Conservation (phyloP, 257 asterid genomes). For the Solanum piurae region DNA sequence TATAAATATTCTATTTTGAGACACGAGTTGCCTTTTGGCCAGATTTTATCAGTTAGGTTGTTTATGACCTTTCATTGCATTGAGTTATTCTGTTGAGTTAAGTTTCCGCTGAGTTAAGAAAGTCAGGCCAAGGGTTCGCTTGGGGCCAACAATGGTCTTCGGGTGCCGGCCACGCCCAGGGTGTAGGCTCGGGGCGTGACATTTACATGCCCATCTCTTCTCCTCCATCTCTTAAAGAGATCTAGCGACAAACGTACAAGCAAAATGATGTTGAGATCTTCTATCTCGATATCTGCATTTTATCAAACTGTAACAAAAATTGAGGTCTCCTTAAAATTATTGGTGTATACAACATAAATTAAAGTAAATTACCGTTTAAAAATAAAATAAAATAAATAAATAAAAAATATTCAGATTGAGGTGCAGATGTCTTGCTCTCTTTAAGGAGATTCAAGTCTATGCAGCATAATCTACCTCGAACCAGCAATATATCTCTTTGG, state of each 20-base stretch:
- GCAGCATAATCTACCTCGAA: neutral
- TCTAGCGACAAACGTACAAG: neutral
- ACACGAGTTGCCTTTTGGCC: too few relatives aligned
- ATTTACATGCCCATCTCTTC: neutral
- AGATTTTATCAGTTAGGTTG: too few relatives aligned
- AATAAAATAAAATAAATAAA: too few relatives aligned
- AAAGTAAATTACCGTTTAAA: too few relatives aligned
- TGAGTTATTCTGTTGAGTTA: too few relatives aligned
- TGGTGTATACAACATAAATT: neutral
- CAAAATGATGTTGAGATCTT: neutral
- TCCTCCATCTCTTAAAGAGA: neutral
- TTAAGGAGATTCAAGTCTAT: neutral
- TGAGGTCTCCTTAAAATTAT: neutral
- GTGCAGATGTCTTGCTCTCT: neutral
- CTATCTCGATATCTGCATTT: neutral
- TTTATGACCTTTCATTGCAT: too few relatives aligned
- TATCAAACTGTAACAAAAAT: neutral
- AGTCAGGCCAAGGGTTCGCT: too few relatives aligned
- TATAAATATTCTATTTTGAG: too few relatives aligned
- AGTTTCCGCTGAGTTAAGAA: too few relatives aligned
- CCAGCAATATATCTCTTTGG: neutral
- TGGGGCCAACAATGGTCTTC: too few relatives aligned
- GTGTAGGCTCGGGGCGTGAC: too few relatives aligned
- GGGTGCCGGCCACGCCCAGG: too few relatives aligned
- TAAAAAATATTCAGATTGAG: neutral